Percentiles rank a stretch among this genome's conserved stretches.
phyloP scores from a whole-genome alignment of 139 green algal genomes.

The Trebouxia sp. region DNA sequence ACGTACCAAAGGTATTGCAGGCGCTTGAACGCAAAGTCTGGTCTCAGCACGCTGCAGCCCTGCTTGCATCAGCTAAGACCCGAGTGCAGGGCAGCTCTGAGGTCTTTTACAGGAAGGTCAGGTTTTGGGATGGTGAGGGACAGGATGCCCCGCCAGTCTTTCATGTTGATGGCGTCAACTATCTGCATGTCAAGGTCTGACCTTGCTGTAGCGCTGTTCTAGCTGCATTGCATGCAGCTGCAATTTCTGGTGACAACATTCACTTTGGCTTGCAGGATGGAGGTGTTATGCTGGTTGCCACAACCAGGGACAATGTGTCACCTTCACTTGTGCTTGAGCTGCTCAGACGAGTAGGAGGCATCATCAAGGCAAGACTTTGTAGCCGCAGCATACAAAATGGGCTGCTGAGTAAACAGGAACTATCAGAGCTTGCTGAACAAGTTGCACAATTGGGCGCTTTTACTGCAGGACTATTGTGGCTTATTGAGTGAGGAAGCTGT shows the following conservation, averaged over 20 bases:
- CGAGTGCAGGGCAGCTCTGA: slow-evolving; percentile 68
- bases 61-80: background rate
- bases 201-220: background rate
- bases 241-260: background rate
- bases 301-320: slow-evolving; percentile 85
- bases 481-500: slow-evolving; percentile 90
- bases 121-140: slow-evolving; percentile 79
- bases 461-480: slow-evolving; percentile 83
- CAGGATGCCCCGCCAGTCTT: slow-evolving; percentile 90
- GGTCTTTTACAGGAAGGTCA: slow-evolving; percentile 89
- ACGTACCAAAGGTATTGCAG: slow-evolving; percentile 77
- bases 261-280: slow-evolving; percentile 52
- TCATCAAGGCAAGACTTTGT: slow-evolving; percentile 75
- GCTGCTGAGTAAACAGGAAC: background rate
- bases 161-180: slow-evolving; percentile 91
- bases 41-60: background rate
- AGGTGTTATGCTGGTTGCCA: slow-evolving; percentile 88
- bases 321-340: slow-evolving; percentile 93
- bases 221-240: too few species aligned
- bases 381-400: background rate
- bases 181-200: slow-evolving; percentile 83
- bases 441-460: too few species aligned
- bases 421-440: background rate
- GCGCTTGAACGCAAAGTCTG: background rate
- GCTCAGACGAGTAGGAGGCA: slow-evolving; percentile 79